A percentile compares a stretch with the other conserved stretches of the same genome.
These are phyloP conservation scores for Bruguiera hainesii DNA, from an alignment of 441 rosid species.

Conservation along the genomic window DNA sequence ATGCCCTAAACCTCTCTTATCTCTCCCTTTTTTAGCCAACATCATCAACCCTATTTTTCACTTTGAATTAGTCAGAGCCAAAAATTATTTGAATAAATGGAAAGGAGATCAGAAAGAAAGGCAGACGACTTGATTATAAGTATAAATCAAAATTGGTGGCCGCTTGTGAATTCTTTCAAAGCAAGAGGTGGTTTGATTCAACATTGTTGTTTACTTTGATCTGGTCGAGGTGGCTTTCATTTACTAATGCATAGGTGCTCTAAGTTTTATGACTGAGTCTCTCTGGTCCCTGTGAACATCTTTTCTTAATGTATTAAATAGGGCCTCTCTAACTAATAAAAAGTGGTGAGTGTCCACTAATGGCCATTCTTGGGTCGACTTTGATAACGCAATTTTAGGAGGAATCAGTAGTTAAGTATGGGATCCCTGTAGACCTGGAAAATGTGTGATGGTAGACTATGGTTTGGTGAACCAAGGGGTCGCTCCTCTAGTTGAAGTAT, in stretches of 20 bases:
- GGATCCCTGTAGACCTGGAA: background rate
- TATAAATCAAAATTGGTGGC: background rate
- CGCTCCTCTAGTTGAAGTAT: background rate
- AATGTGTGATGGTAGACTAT: too few relatives aligned
- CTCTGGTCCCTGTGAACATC: background rate
- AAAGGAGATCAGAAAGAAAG: background rate
- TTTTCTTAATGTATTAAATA: conserved; percentile 10
- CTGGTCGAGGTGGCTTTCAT: conserved; percentile 1
- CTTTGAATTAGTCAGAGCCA: background rate
- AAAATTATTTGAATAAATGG: background rate
- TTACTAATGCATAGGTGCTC: background rate
- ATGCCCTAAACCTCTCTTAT: background rate
- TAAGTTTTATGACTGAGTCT: conserved; percentile 3
- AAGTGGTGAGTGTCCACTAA: background rate
- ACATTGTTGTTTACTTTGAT: conserved; percentile 1
- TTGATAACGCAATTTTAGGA: background rate
- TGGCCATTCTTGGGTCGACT: background rate
- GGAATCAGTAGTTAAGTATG: background rate
- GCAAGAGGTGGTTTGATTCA: background rate
- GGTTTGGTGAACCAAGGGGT: background rate
- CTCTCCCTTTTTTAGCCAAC: background rate
- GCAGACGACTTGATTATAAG: background rate
- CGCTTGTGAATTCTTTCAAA: background rate
- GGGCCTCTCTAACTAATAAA: background rate
- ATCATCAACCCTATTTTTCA: background rate